phyloP scores from a whole-genome alignment of 768 basidiomycete species.

The Russula griseocarnosa region DNA sequence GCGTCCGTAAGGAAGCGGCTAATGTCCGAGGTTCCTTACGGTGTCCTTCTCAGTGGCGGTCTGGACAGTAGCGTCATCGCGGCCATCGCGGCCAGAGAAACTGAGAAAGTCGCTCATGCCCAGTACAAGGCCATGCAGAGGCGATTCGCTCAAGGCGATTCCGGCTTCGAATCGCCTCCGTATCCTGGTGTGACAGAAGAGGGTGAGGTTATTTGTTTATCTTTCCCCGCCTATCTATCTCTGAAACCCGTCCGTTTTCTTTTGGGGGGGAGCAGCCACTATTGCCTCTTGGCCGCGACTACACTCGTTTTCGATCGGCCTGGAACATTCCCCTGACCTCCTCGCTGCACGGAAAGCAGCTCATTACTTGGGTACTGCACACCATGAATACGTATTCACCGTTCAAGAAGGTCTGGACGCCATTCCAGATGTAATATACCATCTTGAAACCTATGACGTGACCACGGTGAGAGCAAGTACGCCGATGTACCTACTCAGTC shows the following conservation, averaged over 20 bases:
- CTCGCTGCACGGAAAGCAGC: conserved; percentile 92
- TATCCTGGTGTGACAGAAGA: conserved; percentile 46
- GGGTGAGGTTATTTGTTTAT: conserved; percentile 38
- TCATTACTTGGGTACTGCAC: conserved; percentile 87
- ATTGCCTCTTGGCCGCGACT: conserved; percentile 91
- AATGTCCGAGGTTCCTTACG: conserved; percentile 98
- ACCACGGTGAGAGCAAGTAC: conserved; percentile 97
- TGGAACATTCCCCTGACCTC: conserved; percentile 92
- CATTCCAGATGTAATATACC: conserved; percentile 95
- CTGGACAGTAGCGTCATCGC: conserved; percentile 96
- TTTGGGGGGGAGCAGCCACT: conserved; percentile 44
- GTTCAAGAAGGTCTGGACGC: conserved; percentile 98
- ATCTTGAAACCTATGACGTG: conserved; percentile 98
- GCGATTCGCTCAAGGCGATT: conserved; percentile 49
- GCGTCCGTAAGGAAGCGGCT: conserved; percentile 89
- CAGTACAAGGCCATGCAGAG: conserved; percentile 69
- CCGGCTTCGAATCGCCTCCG: conserved; percentile 59
- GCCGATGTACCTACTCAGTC: conserved; percentile 96
- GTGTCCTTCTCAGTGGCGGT: conserved; percentile 92
- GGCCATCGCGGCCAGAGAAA: conserved; percentile 89
- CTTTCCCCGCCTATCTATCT: background rate
- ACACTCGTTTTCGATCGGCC: conserved; percentile 96
- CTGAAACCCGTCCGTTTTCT: background rate
- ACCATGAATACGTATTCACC: conserved; percentile 97
- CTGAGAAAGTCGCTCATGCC: conserved; percentile 80